phyloP scores from a whole-genome alignment of 768 basidiomycete genomes.

The Tremella yokohamensis region DNA sequence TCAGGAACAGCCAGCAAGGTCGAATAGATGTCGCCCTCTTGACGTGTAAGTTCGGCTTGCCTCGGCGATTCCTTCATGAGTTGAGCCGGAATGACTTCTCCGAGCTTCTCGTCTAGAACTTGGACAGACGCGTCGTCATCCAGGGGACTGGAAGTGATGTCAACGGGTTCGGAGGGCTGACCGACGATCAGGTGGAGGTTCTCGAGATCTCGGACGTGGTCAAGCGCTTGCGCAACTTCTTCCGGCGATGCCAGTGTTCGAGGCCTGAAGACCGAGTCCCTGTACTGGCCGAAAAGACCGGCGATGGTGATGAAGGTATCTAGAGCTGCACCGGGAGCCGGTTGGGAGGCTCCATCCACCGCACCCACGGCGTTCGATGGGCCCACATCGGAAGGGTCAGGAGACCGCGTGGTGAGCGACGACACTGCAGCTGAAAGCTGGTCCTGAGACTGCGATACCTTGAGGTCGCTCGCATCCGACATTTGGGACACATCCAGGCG shows the following conservation, averaged over 20 bases:
- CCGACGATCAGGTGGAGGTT: conserved; percentile 3
- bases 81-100: conserved; percentile 18
- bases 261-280: too few species aligned
- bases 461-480: too few species aligned
- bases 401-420: too few species aligned
- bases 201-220: conserved; percentile 18
- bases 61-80: conserved; percentile 34
- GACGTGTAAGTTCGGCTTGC: conserved; percentile 36
- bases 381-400: too few species aligned
- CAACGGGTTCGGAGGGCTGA: not conserved
- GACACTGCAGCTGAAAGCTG: too few species aligned
- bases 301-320: too few species aligned
- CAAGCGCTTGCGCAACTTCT: conserved; percentile 10
- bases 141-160: not conserved
- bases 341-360: not conserved
- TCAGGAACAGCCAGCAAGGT: conserved; percentile 12
- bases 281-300: too few species aligned
- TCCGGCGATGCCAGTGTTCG: not conserved
- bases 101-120: conserved; percentile 30
- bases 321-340: too few species aligned
- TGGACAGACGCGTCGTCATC: conserved; percentile 6
- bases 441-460: too few species aligned
- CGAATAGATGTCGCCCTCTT: conserved; percentile 36
- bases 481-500: too few species aligned
- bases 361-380: not conserved